A percentile compares a stretch with the other conserved stretches of the same genome.
Evolutionary conservation across 768 basidiomycete species (phyloP).

Genomic region (Suillus paluster): DNA sequence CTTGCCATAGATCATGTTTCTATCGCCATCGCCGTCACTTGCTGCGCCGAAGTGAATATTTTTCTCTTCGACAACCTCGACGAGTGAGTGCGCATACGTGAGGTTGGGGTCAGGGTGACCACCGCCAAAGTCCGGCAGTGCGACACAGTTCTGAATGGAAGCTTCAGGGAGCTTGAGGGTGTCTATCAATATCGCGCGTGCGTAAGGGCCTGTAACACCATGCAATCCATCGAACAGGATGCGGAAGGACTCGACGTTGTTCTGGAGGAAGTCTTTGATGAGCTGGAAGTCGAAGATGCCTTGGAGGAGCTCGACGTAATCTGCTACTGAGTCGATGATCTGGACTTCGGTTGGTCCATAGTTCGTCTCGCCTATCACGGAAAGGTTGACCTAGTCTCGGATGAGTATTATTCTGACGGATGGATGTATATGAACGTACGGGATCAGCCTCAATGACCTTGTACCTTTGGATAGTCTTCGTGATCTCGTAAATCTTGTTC

Average conservation of each 20-base stretch:
- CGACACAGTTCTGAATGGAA: slow-evolving; percentile 88
- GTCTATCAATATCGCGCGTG: slow-evolving; percentile 82
- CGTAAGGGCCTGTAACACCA: slow-evolving; percentile 98
- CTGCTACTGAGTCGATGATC: slow-evolving; percentile 92
- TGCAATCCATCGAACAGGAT: slow-evolving; percentile 96
- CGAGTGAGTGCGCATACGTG: slow-evolving; percentile 94
- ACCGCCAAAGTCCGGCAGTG: slow-evolving; percentile 95
- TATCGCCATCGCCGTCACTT: slow-evolving; percentile 95
- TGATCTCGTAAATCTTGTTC: slow-evolving; percentile 92
- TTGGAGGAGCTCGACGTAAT: slow-evolving; percentile 85
- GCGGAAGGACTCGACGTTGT: slow-evolving; percentile 69
- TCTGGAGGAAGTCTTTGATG: slow-evolving; percentile 85
- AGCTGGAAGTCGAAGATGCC: slow-evolving; percentile 93
- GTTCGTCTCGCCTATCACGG: slow-evolving; percentile 74
- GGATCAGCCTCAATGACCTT: slow-evolving; percentile 79
- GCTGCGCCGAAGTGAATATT: slow-evolving; percentile 94
- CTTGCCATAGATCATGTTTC: slow-evolving; percentile 99
- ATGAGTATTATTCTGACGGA: slow-evolving; percentile 8
- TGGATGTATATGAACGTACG: slow-evolving; percentile 49
- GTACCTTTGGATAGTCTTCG: slow-evolving; percentile 86
- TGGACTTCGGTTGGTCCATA: slow-evolving; percentile 86
- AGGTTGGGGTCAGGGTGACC: slow-evolving; percentile 98
- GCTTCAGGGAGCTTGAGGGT: slow-evolving; percentile 78
- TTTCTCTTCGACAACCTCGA: slow-evolving; percentile 87
- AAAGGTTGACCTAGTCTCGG: slow-evolving; percentile 71